phyloP scores from a whole-genome alignment of 2,329 filamentous ascomycete species.

The Alternaria incomplexa region DNA sequence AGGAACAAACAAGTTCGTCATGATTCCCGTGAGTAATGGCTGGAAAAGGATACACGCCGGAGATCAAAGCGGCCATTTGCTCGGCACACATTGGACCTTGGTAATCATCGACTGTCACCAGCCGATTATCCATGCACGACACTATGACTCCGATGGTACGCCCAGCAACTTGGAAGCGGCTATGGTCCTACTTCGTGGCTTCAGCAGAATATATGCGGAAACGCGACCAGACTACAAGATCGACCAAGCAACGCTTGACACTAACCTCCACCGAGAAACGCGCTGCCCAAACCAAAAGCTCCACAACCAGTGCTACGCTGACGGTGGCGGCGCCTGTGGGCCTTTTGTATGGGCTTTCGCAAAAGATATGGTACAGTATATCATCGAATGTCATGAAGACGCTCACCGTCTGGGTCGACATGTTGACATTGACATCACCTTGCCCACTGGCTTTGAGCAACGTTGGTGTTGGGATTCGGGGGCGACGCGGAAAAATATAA shows the following conservation, averaged over 20 bases:
- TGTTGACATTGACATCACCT: not conserved
- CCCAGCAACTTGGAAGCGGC: not conserved
- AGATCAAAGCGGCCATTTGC: not conserved
- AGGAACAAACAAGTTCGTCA: not conserved
- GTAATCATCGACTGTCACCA: conserved; percentile 3
- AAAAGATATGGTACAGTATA: conserved; percentile 2
- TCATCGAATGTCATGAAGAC: not conserved
- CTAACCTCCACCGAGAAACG: not conserved
- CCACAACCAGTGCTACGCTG: not conserved
- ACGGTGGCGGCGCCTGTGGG: not conserved
- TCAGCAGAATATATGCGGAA: not conserved
- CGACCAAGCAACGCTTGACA: not conserved
- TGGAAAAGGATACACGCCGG: not conserved
- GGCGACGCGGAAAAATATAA: not conserved
- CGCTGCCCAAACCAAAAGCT: not conserved
- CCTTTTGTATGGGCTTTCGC: conserved; percentile 2
- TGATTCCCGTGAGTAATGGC: not conserved
- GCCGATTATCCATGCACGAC: not conserved
- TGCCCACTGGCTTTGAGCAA: not conserved
- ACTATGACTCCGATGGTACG: not conserved
- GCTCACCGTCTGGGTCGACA: not conserved
- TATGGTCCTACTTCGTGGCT: not conserved
- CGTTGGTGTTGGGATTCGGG: not conserved
- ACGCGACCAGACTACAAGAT: not conserved
- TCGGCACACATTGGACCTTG: not conserved